Evolutionary conservation across 257 asterid genomes (phyloP), one percentile per base, ranked within the genome.

Genomic region (Scutellaria barbata): DNA sequence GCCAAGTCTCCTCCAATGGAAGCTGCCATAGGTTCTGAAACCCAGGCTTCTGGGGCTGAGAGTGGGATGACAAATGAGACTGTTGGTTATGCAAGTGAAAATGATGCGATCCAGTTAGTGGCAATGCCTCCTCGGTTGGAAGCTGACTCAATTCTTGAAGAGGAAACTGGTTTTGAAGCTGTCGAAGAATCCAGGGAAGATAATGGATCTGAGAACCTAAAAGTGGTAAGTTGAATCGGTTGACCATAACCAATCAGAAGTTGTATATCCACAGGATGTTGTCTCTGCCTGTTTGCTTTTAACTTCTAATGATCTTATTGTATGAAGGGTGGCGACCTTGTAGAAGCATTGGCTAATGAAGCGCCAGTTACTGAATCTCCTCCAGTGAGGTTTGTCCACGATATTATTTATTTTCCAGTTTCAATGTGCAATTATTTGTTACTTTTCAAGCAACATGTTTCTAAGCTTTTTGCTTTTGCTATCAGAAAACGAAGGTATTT

Each of bases 181-280:
- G 52, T 62, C 40, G 79, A 76, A 16, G 85, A 73, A 30, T 56
- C 71, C 11, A 52, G 10, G 20, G 81, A 76, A 78, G 59, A 78
- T 55, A 79, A 76, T 51, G 72, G 63, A 74, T 56, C 72, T 60
- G 83, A 61, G 77, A 78, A 71, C 47, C 63, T 67, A 61, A 37
- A 58, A 53, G 48, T n/a, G 87, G 95, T 88, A 69, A 78, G 89
- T 74, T 79, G 67, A 61, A 47, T 75, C 51, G 30, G 4, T 71
- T 68, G 18, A 55, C 22, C 54, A 22, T 70, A 58, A 54, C 47
- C 62, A 51, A 25, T 55, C 43, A 25, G 4, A 10, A n/a, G 46
- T 13, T 12, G 30, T 57, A 2, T 30, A 57, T 57, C 41, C 46
- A 25, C 48, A 57, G 30, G 8, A 9, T 69, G 51, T 43, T 52